Conservation (phyloP, 1,284 basidiomycete genomes). For the Leccinum ponderosum region DNA sequence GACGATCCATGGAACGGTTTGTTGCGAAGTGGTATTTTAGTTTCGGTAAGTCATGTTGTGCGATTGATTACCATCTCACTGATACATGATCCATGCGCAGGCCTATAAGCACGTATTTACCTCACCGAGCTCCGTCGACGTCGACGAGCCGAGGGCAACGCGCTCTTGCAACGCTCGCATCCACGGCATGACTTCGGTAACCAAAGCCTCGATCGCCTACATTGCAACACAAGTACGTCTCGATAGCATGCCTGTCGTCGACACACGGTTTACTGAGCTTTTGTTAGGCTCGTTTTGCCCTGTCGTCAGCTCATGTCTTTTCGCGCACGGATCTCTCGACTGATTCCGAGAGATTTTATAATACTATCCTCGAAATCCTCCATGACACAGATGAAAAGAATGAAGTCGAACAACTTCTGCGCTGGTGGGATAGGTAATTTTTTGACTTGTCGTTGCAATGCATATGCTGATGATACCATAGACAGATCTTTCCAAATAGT, state of each 20-base stretch:
- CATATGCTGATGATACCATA: no score
- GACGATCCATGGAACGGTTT: not conserved
- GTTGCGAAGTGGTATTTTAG: not conserved
- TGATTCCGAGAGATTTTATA: slow-evolving; percentile 1
- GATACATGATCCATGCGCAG: not conserved
- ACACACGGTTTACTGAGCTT: not conserved
- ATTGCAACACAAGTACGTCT: slow-evolving; percentile 2
- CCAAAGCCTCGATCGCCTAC: not conserved
- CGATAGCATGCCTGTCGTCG: not conserved
- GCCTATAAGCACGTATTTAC: not conserved
- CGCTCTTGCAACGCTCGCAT: not conserved
- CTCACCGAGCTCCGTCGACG: slow-evolving; percentile 2
- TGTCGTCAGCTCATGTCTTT: slow-evolving; percentile 3
- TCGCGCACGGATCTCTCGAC: not conserved
- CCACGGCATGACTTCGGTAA: not conserved
- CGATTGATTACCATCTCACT: not conserved
- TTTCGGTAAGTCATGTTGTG: not conserved
- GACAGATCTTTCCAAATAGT: no score
- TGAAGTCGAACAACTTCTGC: not conserved
- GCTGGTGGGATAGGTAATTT: slow-evolving; percentile 1
- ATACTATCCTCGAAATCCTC: not conserved
- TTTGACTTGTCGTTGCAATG: no score
- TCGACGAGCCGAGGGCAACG: slow-evolving; percentile 2
- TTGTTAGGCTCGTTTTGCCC: not conserved
- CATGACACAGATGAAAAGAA: not conserved